These are phyloP conservation scores for Boletus sp. DNA, from an alignment of 768 basidiomycete genomes.

Conservation along the genomic window DNA sequence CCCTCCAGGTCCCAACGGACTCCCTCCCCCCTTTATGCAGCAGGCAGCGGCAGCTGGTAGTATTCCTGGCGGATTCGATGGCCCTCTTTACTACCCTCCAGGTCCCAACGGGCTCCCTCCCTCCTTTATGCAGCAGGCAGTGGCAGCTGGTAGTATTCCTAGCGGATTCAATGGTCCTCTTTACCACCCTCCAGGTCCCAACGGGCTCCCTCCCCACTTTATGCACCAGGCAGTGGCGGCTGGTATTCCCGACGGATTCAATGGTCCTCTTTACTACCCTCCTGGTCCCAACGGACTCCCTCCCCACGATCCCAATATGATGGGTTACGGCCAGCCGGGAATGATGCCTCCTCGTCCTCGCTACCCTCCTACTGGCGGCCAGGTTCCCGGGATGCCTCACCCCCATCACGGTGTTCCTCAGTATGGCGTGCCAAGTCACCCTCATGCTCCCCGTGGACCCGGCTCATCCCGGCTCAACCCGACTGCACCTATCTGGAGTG, in stretches of 20 bases:
- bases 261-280: slow-evolving; percentile 67
- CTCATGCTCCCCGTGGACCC: slow-evolving; percentile 61
- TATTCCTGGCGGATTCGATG: slow-evolving; percentile 67
- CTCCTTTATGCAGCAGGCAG: too few species aligned
- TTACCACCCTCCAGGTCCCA: too few species aligned
- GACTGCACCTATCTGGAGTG: slow-evolving; percentile 62
- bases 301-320: slow-evolving; percentile 64
- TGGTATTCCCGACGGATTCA: slow-evolving; percentile 60
- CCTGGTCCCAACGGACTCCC: slow-evolving; percentile 75
- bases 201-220: too few species aligned
- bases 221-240: slow-evolving; percentile 93
- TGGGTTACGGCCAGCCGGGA: slow-evolving; percentile 79
- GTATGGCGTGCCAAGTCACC: slow-evolving; percentile 70
- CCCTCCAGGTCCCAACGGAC: too few species aligned
- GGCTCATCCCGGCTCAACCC: slow-evolving; percentile 67
- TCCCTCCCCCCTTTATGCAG: too few species aligned
- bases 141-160: slow-evolving; percentile 78
- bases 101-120: too few species aligned
- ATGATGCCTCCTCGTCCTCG: slow-evolving; percentile 89
- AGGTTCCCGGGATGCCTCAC: slow-evolving; percentile 75
- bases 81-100: too few species aligned
- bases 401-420: slow-evolving; percentile 77
- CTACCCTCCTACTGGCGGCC: slow-evolving; percentile 68
- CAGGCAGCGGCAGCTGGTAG: slow-evolving; percentile 88
- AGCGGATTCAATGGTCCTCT: too few species aligned